Conservation (phyloP, 495 filamentous ascomycete species). For the Penicillium cinerascens region DNA sequence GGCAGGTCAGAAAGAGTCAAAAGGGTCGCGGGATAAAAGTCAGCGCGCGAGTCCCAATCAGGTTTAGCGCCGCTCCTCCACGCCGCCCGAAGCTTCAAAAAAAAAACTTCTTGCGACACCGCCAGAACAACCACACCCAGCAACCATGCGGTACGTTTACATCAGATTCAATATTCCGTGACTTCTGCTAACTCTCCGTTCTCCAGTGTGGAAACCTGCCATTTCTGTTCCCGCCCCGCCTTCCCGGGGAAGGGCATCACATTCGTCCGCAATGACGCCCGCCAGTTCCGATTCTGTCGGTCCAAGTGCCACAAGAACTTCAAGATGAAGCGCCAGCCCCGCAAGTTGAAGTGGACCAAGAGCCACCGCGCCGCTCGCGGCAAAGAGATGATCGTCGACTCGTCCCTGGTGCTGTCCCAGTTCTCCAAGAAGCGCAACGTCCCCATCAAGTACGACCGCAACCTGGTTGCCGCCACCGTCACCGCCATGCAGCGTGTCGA, state of each 20-base stretch:
- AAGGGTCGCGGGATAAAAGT: slow-evolving; percentile 27
- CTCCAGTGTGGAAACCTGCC: slow-evolving; percentile 77
- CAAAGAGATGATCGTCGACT: slow-evolving; percentile 94
- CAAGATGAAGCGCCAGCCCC: slow-evolving; percentile 94
- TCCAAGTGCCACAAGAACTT: slow-evolving; percentile 97
- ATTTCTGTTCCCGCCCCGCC: slow-evolving; percentile 81
- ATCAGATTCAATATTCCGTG: background rate
- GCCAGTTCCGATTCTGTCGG: slow-evolving; percentile 63
- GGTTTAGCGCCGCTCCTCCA: slow-evolving; percentile 31
- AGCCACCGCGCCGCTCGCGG: slow-evolving; percentile 65
- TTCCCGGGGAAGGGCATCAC: slow-evolving; percentile 91
- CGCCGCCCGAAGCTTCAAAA: slow-evolving; percentile 30
- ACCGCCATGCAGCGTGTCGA: slow-evolving; percentile 86
- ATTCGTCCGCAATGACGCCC: slow-evolving; percentile 78
- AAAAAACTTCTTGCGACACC: slow-evolving; percentile 29
- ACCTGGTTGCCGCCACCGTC: slow-evolving; percentile 80
- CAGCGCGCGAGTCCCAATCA: slow-evolving; percentile 23
- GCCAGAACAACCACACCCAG: slow-evolving; percentile 24
- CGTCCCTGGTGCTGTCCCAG: slow-evolving; percentile 81
- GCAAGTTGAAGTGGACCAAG: slow-evolving; percentile 87
- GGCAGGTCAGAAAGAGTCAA: background rate
- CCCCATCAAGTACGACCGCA: slow-evolving; percentile 91
- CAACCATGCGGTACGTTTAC: slow-evolving; percentile 33
- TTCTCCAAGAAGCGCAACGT: slow-evolving; percentile 92
- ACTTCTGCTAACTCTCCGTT: background rate